Evolutionary conservation across 2,329 filamentous ascomycete genomes (phyloP).

Genomic region (Fusarium pseudoanthophilum): DNA sequence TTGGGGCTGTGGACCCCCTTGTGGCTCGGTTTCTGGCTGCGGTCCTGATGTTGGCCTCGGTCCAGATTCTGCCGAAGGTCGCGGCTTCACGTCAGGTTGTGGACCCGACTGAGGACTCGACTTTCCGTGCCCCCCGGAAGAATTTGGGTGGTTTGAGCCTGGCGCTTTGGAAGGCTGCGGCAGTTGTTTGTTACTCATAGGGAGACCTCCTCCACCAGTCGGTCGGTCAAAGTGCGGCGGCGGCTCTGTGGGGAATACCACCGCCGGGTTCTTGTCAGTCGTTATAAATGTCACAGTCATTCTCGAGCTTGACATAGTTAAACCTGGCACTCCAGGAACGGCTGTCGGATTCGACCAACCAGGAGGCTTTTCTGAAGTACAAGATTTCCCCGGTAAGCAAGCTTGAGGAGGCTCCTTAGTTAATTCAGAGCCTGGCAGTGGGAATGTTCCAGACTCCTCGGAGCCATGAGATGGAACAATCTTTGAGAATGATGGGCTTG

Average conservation of each 20-base stretch:
- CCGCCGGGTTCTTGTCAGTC: conserved; percentile 66
- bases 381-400: conserved; percentile 14
- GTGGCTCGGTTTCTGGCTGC: background rate
- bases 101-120: background rate
- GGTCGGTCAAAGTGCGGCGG: conserved; percentile 54
- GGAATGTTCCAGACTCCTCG: background rate
- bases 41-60: background rate
- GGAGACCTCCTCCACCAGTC: background rate
- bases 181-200: conserved; percentile 36
- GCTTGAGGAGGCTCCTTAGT: conserved; percentile 21
- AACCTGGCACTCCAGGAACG: conserved; percentile 7
- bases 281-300: conserved; percentile 59
- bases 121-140: background rate
- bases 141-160: background rate
- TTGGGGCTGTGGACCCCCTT: background rate
- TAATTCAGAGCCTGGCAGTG: conserved; percentile 1
- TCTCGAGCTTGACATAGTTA: conserved; percentile 24
- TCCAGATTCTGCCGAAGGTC: background rate
- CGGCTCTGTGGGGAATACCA: conserved; percentile 54
- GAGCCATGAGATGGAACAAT: background rate
- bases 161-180: conserved; percentile 16
- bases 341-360: conserved; percentile 10
- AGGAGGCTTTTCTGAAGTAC: conserved; percentile 1
- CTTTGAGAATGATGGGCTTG: background rate
- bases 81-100: background rate